These are phyloP conservation scores for Wickerhamiella infanticola DNA, from an alignment of 1,139 yeast genomes.

Conservation along the genomic window DNA sequence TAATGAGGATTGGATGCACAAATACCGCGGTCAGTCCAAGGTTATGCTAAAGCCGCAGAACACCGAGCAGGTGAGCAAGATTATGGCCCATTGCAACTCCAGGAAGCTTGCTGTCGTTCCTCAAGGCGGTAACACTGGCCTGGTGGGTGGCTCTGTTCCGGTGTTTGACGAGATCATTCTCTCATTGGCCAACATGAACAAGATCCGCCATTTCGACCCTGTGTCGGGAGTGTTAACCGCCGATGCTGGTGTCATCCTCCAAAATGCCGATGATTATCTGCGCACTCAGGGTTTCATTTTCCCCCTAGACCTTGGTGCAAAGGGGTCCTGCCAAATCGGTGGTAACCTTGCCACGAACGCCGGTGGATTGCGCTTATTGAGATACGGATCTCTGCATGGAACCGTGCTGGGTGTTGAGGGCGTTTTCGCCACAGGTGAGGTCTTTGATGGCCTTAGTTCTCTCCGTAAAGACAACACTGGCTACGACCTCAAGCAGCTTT, in stretches of 20 bases:
- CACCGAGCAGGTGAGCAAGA: constrained; percentile 58
- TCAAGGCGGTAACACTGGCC: constrained; percentile 92
- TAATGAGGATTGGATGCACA: constrained; percentile 95
- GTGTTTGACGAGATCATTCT: constrained; percentile 78
- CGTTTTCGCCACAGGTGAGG: constrained; percentile 75
- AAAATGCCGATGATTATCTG: constrained; percentile 62
- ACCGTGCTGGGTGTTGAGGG: constrained; percentile 80
- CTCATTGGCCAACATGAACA: constrained; percentile 53
- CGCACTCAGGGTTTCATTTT: constrained; percentile 73
- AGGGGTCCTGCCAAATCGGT: constrained; percentile 94
- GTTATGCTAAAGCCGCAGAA: constrained; percentile 72
- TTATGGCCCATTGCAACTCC: constrained; percentile 66
- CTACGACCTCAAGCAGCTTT: constrained; percentile 77
- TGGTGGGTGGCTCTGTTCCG: constrained; percentile 88
- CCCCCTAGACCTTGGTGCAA: constrained; percentile 90
- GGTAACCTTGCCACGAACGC: constrained; percentile 93
- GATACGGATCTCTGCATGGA: constrained; percentile 89
- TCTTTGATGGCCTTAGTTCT: constrained; percentile 62
- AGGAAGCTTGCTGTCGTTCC: constrained; percentile 73
- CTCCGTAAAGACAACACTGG: constrained; percentile 91
- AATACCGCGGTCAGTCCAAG: constrained; percentile 72
- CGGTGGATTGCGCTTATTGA: constrained; percentile 73
- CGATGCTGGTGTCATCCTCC: constrained; percentile 83
- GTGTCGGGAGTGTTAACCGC: constrained; percentile 73
- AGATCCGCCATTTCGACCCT: constrained; percentile 67